Conservation (phyloP, 768 basidiomycete genomes). For the Coprinopsis cinerea region DNA sequence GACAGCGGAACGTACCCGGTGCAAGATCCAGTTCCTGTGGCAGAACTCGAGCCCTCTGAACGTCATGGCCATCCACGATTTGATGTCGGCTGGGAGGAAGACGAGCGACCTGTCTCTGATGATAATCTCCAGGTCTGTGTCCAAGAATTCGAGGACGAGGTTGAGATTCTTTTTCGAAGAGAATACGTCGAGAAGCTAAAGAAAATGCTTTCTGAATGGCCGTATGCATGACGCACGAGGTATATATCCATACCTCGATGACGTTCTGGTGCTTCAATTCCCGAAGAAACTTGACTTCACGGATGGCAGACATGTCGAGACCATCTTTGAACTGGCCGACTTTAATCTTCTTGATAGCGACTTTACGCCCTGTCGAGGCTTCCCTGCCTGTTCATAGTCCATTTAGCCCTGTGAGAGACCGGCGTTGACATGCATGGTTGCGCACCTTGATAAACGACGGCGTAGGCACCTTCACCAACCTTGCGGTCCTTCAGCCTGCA, state of each 20-base stretch:
- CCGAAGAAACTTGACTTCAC: conserved; percentile 95
- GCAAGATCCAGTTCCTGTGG: conserved; percentile 89
- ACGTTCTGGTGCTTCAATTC: conserved; percentile 93
- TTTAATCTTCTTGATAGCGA: conserved; percentile 98
- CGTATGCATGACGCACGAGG: background rate
- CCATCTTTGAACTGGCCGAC: conserved; percentile 97
- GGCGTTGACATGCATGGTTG: conserved; percentile 4
- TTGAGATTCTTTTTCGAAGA: conserved; percentile 96
- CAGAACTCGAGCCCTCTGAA: conserved; percentile 98
- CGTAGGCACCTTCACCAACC: conserved; percentile 90
- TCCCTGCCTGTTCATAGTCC: conserved; percentile 53
- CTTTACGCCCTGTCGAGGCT: conserved; percentile 66
- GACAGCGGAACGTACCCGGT: conserved; percentile 56
- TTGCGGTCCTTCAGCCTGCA: conserved; percentile 74
- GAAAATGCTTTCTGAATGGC: background rate
- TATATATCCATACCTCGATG: conserved; percentile 85
- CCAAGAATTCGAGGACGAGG: conserved; percentile 93
- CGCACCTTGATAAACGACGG: conserved; percentile 89
- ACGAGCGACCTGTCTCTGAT: conserved; percentile 92
- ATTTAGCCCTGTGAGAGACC: no score
- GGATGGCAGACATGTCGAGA: conserved; percentile 96
- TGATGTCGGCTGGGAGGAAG: conserved; percentile 93
- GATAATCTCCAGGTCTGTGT: conserved; percentile 94
- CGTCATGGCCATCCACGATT: conserved; percentile 99
- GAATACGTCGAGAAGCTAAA: conserved; percentile 91